These are phyloP conservation scores for Coprinopsis sp. DNA, from an alignment of 768 basidiomycete genomes.

Conservation along the genomic window DNA sequence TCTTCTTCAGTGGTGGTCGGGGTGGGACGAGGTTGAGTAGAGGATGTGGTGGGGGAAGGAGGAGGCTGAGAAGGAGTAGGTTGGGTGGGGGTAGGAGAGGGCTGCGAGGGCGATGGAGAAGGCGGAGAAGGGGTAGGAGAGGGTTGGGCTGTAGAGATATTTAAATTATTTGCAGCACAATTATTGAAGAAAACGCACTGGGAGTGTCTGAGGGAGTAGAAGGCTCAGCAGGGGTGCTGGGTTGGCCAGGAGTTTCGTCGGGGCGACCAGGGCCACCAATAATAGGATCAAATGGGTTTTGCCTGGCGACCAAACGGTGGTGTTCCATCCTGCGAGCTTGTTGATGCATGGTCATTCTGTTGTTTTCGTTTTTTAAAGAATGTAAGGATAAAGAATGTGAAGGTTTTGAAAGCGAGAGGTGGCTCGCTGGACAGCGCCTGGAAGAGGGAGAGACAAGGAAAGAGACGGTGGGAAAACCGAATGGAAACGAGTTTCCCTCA, in stretches of 20 bases:
- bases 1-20: neutral
- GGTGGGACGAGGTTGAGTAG: neutral
- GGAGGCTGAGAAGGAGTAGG: neutral
- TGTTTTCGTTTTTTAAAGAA: conserved; percentile 17
- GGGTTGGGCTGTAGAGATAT: neutral
- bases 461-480: too few species aligned
- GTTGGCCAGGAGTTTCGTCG: too few species aligned
- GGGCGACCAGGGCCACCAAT: neutral
- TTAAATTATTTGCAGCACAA: neutral
- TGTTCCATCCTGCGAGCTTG: conserved; percentile 21
- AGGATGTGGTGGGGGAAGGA: neutral
- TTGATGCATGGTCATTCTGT: conserved; percentile 27
- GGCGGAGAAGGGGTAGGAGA: neutral
- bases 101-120: neutral
- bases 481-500: too few species aligned
- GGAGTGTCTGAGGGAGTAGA: neutral
- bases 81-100: neutral
- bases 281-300: too few species aligned
- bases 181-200: neutral
- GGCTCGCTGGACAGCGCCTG: neutral
- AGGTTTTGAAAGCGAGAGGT: conserved; percentile 5
- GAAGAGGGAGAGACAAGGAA: conserved; percentile 10
- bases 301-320: conserved; percentile 19
- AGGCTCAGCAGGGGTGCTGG: neutral
- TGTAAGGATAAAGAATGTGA: conserved; percentile 22